Base-by-base conservation (phyloP, 1,284 basidiomycete genomes). In the Coniferiporia weirii region DNA sequence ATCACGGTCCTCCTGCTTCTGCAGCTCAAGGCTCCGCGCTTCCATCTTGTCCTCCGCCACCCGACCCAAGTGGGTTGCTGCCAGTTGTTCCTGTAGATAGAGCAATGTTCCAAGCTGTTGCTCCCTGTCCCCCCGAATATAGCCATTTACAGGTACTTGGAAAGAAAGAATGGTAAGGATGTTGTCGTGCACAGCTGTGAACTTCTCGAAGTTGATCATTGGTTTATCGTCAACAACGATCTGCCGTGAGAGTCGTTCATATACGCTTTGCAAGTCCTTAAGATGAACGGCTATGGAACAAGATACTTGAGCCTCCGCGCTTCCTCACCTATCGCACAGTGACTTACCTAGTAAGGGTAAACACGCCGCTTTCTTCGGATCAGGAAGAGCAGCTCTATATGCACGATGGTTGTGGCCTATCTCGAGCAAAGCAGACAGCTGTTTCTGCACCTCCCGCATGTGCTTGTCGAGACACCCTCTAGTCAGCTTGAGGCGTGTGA, bases 201-300 rank as follows among this genome's bases (percentile, higher is more conserved):
- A 77, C 36, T 76, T 74, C 49, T 70, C 63, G 57, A 77, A 78
- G 65, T 79, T 78, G 67, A 80, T 75, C 54, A 78, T 63, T 1
- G 68, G 64, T n/a, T 64, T 66, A 15, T 70, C 70, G 40, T 73
- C 70, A 13, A 67, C 55, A 34, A 72, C 56, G 15, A 73, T 19
- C 53, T 1, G 49, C 27, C 46, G 55, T 62, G 66, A 69, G 67
- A 56, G 72, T 63, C 52, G 65, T 63, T 56, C 69, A 62, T 43
- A 75, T 67, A 45, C 71, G 54, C n/a, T 43, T 43, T 64, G 58
- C 2, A 79, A 63, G 54, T 76, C 73, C 35, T 70, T 72, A 6
- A 79, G 65, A 59, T 79, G 78, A 3, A 75, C 70, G 44, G 71
- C 77, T 78, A 61, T 34, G 45, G 27, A 40, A 13, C 5, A 12